Conservation (phyloP, 352 stramenopile species). For the Globisporangium spinosum region DNA sequence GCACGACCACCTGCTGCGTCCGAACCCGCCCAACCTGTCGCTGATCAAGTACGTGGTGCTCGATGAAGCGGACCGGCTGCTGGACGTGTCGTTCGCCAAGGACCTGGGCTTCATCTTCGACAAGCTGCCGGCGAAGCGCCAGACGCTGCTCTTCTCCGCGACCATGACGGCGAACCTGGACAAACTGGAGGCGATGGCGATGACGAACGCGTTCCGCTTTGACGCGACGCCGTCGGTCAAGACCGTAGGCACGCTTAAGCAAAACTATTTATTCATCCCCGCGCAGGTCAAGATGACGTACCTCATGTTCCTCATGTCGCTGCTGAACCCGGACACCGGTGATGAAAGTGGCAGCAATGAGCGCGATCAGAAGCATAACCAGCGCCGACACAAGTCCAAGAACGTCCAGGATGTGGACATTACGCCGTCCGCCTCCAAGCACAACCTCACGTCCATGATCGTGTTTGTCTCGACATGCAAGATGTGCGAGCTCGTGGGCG, state of each 20-base stretch:
- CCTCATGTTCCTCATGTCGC: slow-evolving; percentile 86
- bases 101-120: slow-evolving; percentile 89
- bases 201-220: slow-evolving; percentile 67
- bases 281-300: slow-evolving; percentile 95
- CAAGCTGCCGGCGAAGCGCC: slow-evolving; percentile 71
- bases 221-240: slow-evolving; percentile 77
- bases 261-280: slow-evolving; percentile 98
- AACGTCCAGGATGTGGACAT: slow-evolving; percentile 17
- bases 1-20: slow-evolving; percentile 89
- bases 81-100: slow-evolving; percentile 83
- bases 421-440: slow-evolving; percentile 22
- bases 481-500: slow-evolving; percentile 91
- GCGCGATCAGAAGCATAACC: slow-evolving; percentile 9
- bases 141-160: slow-evolving; percentile 97
- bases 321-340: slow-evolving; percentile 45
- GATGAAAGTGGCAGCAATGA: slow-evolving; percentile 33
- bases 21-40: slow-evolving; percentile 86
- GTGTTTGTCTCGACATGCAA: slow-evolving; percentile 98
- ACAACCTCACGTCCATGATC: slow-evolving; percentile 84
- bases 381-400: slow-evolving; percentile 33
- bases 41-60: slow-evolving; percentile 95
- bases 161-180: slow-evolving; percentile 95
- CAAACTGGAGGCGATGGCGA: slow-evolving; percentile 65
- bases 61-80: slow-evolving; percentile 96
- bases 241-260: slow-evolving; percentile 91